Base-by-base conservation (phyloP, 2,329 filamentous ascomycete genomes). In the Nigrospora osmanthi region DNA sequence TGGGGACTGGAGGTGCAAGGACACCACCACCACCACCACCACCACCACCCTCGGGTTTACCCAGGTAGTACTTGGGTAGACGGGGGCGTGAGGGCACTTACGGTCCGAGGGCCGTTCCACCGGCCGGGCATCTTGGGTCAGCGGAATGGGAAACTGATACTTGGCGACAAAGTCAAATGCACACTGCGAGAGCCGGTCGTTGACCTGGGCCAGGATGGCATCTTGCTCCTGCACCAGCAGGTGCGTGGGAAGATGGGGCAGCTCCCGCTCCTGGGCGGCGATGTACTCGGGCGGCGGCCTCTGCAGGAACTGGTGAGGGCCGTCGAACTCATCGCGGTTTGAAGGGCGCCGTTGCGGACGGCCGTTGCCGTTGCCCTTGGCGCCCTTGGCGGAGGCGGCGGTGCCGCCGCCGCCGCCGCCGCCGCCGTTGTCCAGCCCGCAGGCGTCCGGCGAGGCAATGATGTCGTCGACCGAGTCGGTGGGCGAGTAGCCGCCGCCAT, bases 91-190 rank as follows among this genome's bases (percentile, higher is more conserved):
- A n/a, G n/a, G n/a, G n/a, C n/a, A 36, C 40, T 42, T 42, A 42
- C 59, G 55, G 45, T 62, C 60, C 40, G 61, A 58, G 4, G 60
- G 60, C 44, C 58, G 52, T 47, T 62, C 58, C 23, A 62, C 60
- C 13, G 43, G 45, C 23, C 39, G 32, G 76, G 46, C 47, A 32
- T 47, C 75, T 63, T 85, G 79, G 46, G 88, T 87, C 56, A 93
- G 67, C 11, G 88, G 88, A 54, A 94, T 89, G 12, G 88, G 88
- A 61, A 94, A 94, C 65, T 91, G 87, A 63, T 93, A 93, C 66
- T 89, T 89, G 56, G 88, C 88, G 57, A 94, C 83, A 65, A 94
- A 94, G 67, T 94, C 87, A 72, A 85, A 94, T 31, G 87, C 88
- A 63, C 87, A 93, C 63, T 86, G 85, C 19, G 87, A 89, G 38